Percentiles rank a stretch among this genome's conserved stretches.
Evolutionary conservation across 2,329 filamentous ascomycete genomes (phyloP).

Genomic region (Colletotrichum salicis): DNA sequence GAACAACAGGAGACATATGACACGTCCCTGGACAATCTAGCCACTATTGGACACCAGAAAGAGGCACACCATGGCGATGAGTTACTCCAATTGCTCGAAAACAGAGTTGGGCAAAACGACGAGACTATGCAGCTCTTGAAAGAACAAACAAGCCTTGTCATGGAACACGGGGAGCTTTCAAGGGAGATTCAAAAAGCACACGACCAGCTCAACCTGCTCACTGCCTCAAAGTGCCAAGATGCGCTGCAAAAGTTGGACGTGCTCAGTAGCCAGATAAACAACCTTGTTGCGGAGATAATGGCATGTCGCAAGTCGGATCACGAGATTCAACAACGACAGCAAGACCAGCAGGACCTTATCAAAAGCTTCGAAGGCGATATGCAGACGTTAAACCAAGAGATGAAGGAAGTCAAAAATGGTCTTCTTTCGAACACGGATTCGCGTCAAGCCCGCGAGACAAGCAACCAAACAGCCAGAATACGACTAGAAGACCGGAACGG

Average conservation of each 20-base stretch:
- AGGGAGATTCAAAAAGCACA: conserved; percentile 23
- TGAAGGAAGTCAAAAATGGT: not conserved
- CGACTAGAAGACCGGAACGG: not conserved
- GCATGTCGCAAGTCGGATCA: not conserved
- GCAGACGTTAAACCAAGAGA: not conserved
- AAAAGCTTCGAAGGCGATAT: not conserved
- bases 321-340: not conserved
- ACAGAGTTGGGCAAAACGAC: not conserved
- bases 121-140: not conserved
- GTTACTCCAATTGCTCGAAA: not conserved
- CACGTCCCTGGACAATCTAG: not conserved
- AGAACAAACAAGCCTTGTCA: not conserved
- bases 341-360: not conserved
- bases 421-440: not conserved
- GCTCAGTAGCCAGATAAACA: not conserved
- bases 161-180: conserved; percentile 12
- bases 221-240: conserved; percentile 11
- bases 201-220: conserved; percentile 15
- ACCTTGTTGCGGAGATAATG: not conserved
- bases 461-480: not conserved
- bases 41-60: not conserved
- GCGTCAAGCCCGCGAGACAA: not conserved
- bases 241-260: conserved; percentile 8
- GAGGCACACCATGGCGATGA: not conserved
- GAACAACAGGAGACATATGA: not conserved